Evolutionary conservation across 2,329 filamentous ascomycete species (phyloP).

Genomic region (Chrysosporium queenslandicum): DNA sequence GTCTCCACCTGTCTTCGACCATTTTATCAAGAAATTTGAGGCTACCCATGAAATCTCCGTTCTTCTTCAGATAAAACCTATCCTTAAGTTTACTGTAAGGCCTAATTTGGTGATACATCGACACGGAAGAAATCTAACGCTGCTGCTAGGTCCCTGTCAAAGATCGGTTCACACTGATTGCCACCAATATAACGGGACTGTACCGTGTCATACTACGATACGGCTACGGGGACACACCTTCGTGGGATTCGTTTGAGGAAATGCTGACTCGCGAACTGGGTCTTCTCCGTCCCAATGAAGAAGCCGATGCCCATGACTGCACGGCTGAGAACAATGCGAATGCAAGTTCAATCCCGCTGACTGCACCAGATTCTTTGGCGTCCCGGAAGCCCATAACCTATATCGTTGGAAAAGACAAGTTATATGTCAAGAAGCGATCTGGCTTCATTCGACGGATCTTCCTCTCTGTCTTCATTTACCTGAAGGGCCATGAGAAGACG

Average conservation of each 20-base stretch:
- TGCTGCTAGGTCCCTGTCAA: constrained; percentile 49
- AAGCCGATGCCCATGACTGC: constrained; percentile 13
- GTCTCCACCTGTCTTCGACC: constrained; percentile 57
- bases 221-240: constrained; percentile 16
- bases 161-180: constrained; percentile 40
- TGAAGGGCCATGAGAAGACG: constrained; percentile 32
- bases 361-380: neutral
- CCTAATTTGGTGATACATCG: neutral
- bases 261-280: constrained; percentile 13
- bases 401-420: constrained; percentile 37
- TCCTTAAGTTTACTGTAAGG: constrained; percentile 15
- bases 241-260: constrained; percentile 15
- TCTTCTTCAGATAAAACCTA: constrained; percentile 56
- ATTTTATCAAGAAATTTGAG: constrained; percentile 62
- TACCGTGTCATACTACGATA: constrained; percentile 15
- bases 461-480: constrained; percentile 30
- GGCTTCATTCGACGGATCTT: constrained; percentile 23
- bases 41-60: constrained; percentile 58
- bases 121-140: neutral
- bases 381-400: constrained; percentile 34
- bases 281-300: neutral
- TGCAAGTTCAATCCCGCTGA: constrained; percentile 10
- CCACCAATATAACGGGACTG: constrained; percentile 15
- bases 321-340: constrained; percentile 16
- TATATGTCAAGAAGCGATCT: constrained; percentile 26